Conservation (phyloP, 352 stramenopile genomes). For the Pythium brachiatum region DNA sequence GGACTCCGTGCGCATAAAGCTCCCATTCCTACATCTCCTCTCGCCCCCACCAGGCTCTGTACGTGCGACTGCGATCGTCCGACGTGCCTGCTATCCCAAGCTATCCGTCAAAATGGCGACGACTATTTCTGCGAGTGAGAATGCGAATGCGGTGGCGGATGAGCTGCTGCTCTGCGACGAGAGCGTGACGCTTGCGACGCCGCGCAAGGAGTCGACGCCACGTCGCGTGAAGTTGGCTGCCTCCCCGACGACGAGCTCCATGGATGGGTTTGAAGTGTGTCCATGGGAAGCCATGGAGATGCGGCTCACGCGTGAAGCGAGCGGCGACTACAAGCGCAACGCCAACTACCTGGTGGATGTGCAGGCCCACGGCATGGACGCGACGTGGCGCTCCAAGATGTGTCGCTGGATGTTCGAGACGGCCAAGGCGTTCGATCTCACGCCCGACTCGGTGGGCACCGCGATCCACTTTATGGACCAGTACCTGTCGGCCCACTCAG, state of each 20-base stretch:
- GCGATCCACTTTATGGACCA: slow-evolving; percentile 73
- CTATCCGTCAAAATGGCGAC: slow-evolving; percentile 9
- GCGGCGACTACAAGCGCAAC: slow-evolving; percentile 30
- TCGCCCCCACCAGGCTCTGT: not conserved
- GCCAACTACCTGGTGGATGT: slow-evolving; percentile 41
- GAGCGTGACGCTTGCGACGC: slow-evolving; percentile 20
- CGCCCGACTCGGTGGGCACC: slow-evolving; percentile 53
- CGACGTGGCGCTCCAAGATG: slow-evolving; percentile 63
- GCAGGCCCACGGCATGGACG: slow-evolving; percentile 62
- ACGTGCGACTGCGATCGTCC: not conserved
- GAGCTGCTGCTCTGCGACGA: slow-evolving; percentile 26
- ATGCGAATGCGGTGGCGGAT: slow-evolving; percentile 1
- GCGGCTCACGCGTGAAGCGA: slow-evolving; percentile 17
- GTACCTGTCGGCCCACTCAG: slow-evolving; percentile 61
- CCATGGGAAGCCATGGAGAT: slow-evolving; percentile 23
- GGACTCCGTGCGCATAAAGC: slow-evolving; percentile 8
- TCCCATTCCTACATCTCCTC: not conserved
- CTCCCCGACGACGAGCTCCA: not conserved
- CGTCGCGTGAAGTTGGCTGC: not conserved
- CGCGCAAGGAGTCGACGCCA: slow-evolving; percentile 14
- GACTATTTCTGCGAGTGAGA: not conserved
- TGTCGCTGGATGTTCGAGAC: slow-evolving; percentile 83
- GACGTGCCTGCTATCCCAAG: not conserved
- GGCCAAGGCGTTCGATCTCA: slow-evolving; percentile 66
- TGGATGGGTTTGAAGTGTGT: slow-evolving; percentile 12